Conservation (phyloP, 2,329 filamentous ascomycete genomes). For the Coniella vitis region DNA sequence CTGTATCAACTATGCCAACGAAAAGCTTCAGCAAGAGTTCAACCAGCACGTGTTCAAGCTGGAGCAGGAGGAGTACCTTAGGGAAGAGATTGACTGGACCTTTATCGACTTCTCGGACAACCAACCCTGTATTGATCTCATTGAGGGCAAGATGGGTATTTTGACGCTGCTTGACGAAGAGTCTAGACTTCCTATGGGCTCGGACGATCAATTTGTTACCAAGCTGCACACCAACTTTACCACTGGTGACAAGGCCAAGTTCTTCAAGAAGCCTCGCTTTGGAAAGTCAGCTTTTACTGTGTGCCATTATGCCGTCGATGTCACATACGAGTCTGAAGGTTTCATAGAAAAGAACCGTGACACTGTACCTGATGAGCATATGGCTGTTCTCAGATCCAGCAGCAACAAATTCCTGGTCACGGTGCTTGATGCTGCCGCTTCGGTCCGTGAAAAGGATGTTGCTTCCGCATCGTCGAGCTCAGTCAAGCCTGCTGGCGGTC, state of each 20-base stretch:
- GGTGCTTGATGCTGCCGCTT: conserved; percentile 77
- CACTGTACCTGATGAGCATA: conserved; percentile 95
- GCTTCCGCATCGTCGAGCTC: conserved; percentile 58
- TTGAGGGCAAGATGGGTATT: conserved; percentile 93
- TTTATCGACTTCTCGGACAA: conserved; percentile 99
- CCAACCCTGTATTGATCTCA: conserved; percentile 96
- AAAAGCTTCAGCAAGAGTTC: conserved; percentile 98
- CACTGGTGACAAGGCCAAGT: conserved; percentile 75
- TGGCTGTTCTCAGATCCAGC: conserved; percentile 82
- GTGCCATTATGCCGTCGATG: conserved; percentile 95
- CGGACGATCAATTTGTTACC: conserved; percentile 91
- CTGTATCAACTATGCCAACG: conserved; percentile 99
- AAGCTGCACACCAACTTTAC: conserved; percentile 95
- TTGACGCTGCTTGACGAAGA: conserved; percentile 92
- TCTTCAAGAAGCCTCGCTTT: conserved; percentile 98
- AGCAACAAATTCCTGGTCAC: conserved; percentile 78
- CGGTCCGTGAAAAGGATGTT: conserved; percentile 83
- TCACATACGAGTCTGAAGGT: conserved; percentile 97
- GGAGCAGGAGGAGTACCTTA: conserved; percentile 95
- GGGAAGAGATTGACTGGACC: conserved; percentile 96
- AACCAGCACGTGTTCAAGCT: conserved; percentile 99
- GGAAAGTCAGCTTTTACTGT: conserved; percentile 97
- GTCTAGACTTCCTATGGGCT: conserved; percentile 92
- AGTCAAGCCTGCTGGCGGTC: conserved; percentile 73
- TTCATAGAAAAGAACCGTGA: conserved; percentile 99